These are phyloP conservation scores for Fusarium irregulare DNA, from an alignment of 2,329 filamentous ascomycete genomes.

Conservation along the genomic window DNA sequence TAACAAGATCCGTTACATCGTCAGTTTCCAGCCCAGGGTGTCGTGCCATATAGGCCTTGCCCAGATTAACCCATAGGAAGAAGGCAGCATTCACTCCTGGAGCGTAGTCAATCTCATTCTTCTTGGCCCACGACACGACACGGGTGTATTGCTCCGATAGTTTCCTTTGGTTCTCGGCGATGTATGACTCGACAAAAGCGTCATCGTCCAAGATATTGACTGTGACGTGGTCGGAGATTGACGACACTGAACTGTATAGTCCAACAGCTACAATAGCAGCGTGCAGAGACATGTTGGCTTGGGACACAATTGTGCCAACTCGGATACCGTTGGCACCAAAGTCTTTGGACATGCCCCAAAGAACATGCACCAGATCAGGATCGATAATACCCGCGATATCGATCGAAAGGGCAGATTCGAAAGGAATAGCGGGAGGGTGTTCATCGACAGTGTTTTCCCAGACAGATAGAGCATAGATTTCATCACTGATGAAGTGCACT, in stretches of 20 bases:
- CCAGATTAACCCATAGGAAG: slow-evolving; percentile 66
- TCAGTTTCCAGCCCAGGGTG: slow-evolving; percentile 21
- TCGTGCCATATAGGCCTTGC: slow-evolving; percentile 43
- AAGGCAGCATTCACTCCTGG: slow-evolving; percentile 64
- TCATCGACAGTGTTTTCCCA: slow-evolving; percentile 56
- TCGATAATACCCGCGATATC: slow-evolving; percentile 59
- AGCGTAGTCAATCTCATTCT: slow-evolving; percentile 58
- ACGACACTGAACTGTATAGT: slow-evolving; percentile 59
- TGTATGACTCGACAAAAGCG: slow-evolving; percentile 57
- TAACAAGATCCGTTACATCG: slow-evolving; percentile 45
- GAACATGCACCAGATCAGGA: slow-evolving; percentile 61
- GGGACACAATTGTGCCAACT: slow-evolving; percentile 62
- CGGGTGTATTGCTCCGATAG: slow-evolving; percentile 55
- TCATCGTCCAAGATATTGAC: slow-evolving; percentile 58
- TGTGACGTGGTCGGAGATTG: slow-evolving; percentile 55
- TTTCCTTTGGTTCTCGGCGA: slow-evolving; percentile 55
- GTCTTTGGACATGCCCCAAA: slow-evolving; percentile 62
- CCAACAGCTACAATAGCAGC: slow-evolving; percentile 51
- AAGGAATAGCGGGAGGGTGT: slow-evolving; percentile 47
- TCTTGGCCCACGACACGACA: slow-evolving; percentile 51
- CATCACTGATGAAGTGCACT: slow-evolving; percentile 64
- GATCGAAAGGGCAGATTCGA: slow-evolving; percentile 61
- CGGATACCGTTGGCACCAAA: slow-evolving; percentile 68
- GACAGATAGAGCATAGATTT: slow-evolving; percentile 64
- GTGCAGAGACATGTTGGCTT: slow-evolving; percentile 55